Evolutionary conservation across 345 rosid genomes (phyloP).

Genomic region (Heritiera fomes): DNA sequence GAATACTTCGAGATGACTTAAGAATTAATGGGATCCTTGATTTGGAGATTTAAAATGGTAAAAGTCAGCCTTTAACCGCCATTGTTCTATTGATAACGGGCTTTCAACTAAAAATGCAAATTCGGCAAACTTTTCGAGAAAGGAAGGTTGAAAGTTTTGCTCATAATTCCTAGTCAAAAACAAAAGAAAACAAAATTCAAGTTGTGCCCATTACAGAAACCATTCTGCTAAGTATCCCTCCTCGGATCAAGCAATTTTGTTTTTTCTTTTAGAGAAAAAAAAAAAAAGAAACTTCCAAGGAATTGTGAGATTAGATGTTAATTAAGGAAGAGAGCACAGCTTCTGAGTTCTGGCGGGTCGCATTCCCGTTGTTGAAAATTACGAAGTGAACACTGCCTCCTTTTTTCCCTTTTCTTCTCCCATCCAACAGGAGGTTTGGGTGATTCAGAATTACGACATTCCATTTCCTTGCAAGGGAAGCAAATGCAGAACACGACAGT

Average conservation of each 20-base stretch:
- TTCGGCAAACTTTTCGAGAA: background rate
- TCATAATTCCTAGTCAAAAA: slow-evolving; percentile 3
- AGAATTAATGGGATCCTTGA: background rate
- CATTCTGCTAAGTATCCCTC: background rate
- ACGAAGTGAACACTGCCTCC: too few relatives aligned
- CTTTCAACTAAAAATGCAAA: background rate
- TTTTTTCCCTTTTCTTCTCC: background rate
- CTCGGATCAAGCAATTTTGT: background rate
- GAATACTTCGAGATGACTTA: background rate
- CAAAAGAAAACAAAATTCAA: background rate
- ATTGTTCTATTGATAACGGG: background rate
- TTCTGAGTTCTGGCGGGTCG: background rate
- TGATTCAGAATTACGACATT: background rate
- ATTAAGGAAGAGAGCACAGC: background rate
- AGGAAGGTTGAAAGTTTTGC: background rate
- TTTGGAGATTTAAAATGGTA: background rate
- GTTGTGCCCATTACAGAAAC: background rate
- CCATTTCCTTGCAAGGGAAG: background rate
- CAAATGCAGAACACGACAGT: background rate
- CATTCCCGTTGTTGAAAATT: too few relatives aligned
- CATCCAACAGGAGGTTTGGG: background rate
- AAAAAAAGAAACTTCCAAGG: background rate
- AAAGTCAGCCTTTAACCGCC: background rate
- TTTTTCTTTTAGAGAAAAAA: too few relatives aligned
- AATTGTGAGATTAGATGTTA: background rate